A percentile compares a stretch with the other conserved stretches of the same genome.
Conservation (phyloP, 306 rosid species). For the Astragalus membranaceus region DNA sequence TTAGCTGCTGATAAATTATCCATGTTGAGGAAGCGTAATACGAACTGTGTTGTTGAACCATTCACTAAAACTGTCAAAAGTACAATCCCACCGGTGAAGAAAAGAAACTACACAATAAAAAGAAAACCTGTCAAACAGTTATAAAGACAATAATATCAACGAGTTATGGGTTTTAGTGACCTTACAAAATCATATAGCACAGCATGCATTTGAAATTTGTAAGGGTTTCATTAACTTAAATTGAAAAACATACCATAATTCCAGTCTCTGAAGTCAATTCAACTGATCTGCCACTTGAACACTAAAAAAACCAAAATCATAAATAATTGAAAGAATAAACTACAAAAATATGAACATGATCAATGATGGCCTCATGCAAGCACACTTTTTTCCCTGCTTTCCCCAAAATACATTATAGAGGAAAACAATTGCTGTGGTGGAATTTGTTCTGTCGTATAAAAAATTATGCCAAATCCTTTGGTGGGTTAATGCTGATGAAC, state of each 20-base stretch:
- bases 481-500: too few relatives aligned
- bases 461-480: not conserved
- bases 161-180: slow-evolving; percentile 4
- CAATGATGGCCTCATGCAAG: not conserved
- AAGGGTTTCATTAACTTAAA: not conserved
- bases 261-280: slow-evolving; percentile 65
- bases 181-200: not conserved
- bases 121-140: not conserved
- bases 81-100: slow-evolving; percentile 94
- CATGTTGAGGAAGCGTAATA: slow-evolving; percentile 61
- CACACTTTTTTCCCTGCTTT: not conserved
- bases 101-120: slow-evolving; percentile 65
- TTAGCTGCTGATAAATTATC: slow-evolving; percentile 69
- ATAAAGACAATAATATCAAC: not conserved
- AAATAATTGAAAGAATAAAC: slow-evolving; percentile 16
- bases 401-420: not conserved
- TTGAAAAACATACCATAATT: slow-evolving; percentile 49
- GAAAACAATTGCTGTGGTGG: not conserved
- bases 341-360: not conserved
- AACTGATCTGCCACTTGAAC: slow-evolving; percentile 57
- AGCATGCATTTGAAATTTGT: not conserved
- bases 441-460: not conserved
- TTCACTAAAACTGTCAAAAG: slow-evolving; percentile 83
- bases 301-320: slow-evolving; percentile 37
- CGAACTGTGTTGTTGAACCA: slow-evolving; percentile 87